Base-by-base conservation (phyloP, 1,284 basidiomycete species). In the Takashimella koratensis region DNA sequence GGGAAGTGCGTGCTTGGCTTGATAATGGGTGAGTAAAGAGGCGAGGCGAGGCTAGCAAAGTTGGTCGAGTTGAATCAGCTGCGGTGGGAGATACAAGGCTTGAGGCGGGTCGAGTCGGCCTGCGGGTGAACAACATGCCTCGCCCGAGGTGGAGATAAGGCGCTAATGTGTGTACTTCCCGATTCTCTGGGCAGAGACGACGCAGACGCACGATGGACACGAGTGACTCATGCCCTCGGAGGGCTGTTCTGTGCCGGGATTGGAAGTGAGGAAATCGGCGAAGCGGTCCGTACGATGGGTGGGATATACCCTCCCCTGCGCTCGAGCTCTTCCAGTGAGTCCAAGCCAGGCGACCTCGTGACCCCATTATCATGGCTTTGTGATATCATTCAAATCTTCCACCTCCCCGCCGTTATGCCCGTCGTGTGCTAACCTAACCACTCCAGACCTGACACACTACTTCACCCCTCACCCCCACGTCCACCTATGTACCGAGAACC, bases 241-340 rank as follows among this genome's bases (percentile, higher is more conserved):
- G 94, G 95, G 8, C 78, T 97, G 10, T 98, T 98, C 77, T 98
- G 96, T 66, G 88, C 94, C 2, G 93, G 90, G 3, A 80, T 98
- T 0, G 90, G 88, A 19, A 84, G 84, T 11, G 77, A 87, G 27
- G 84, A 90, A 61, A 82, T 51, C 77, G 84, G 59, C 80, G 87
- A 70, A 27, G 65, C 53, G 11, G 61, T 69, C 13, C 56, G 56
- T 21, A 67, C 68, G 3, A 71, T 72, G 51, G 72, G 71, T 3
- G 51, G 58, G 3, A 52, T 90, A 83, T 30, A 89, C 84, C 20
- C 83, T 80, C 12, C 88, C 85, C 1, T 57, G 66, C 1, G 74
- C 79, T 45, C 8, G 8, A 8, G 10, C 8, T 36, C 30, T 8
- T n/a, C n/a, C n/a, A n/a, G n/a, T n/a, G n/a, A n/a, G n/a, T n/a